Base-by-base conservation (phyloP, 2,329 filamentous ascomycete genomes). In the Verticillium nonalfalfae region DNA sequence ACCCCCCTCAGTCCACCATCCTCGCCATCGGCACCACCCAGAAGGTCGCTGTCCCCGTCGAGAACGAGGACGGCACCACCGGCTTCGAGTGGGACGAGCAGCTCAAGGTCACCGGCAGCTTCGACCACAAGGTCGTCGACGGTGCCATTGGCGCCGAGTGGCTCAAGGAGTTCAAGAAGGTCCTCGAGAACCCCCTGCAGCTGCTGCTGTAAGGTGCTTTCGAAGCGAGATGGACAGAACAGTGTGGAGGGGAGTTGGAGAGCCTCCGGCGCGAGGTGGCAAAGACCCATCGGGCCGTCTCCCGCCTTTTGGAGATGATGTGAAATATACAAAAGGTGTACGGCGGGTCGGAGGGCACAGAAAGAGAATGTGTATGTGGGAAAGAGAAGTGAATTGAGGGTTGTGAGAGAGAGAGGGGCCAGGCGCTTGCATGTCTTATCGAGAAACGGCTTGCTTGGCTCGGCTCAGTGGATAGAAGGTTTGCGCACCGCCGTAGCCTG, bases 51-150 rank as follows among this genome's bases (percentile, higher is more conserved):
- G 81, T 98, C 61, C 93, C 92, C 56, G 86, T 86, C 50, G 91
- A 96, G 82, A 87, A 85, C 62, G 93, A 95, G 78, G 92, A 96
- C 65, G 93, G 91, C 63, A 87, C 86, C 55, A 79, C 85, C 18
- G 74, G 77, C 60, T 81, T 97, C 56, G 91, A 91, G 77, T 99
- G 91, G 90, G 95, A 99, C 70, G 95, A 99, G 74, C 93, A 98
- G 84, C 97, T 99, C 72, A 86, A 90, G 65, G 89, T 99, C 63
- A 98, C 93, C 45, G 94, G 83, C 72, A 96, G 91, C 83, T 99
- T 99, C 76, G 95, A 99, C 83, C 95, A 99, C 88, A 97, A 97
- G 86, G 93, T 98, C 58, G 89, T 99, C 13, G 95, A 99, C 75
- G 95, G 95, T 66, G 95, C 93, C 50, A 91, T 98, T 62, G 96